Base-by-base conservation (phyloP, 1,284 basidiomycete genomes). In the Malassezia sympodialis region DNA sequence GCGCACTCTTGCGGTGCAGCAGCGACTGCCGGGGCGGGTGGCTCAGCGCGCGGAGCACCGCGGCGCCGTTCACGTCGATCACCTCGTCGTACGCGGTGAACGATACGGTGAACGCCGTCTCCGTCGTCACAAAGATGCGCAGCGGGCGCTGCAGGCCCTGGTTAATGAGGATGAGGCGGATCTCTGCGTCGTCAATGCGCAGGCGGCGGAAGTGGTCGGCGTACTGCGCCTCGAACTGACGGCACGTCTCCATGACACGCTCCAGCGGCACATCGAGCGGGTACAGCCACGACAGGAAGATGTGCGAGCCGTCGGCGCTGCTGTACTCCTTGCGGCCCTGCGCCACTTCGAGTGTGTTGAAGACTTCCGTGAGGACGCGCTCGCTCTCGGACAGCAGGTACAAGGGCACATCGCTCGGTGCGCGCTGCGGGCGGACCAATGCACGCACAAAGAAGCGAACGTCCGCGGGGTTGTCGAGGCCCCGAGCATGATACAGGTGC, bases 71-170 rank as follows among this genome's bases (percentile, higher is more conserved):
- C 75, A 96, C 91, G 43, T 88, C 94, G 40, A 84, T 85, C 67
- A 96, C 89, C 79, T 99, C 94, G 77, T 96, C 90, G 79, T 99
- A 99, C n/a, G 87, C 88, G 74, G 93, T 88, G 79, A 86, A 96
- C 76, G 96, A 93, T 76, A 98, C 93, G 64, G 96, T 88, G 79
- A 98, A 96, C 44, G 93, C 93, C 39, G 91, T 94, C 49, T 96
- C 90, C 76, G 96, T 99, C 79, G 94, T 90, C 76, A 98, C 93
- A 75, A 96, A 85, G 67, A 91, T 91, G 40, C 94, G 89, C 73
- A 98, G 90, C 10, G 93, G 90, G 7, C 88, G 88, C 41, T 61
- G 56, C 62, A 90, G 90, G 64, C 93, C 88, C 58, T 80, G 83
- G 75, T 96, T 88, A 78, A 96, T 90, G 53, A 99, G 83, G 42